phyloP scores from a whole-genome alignment of 495 filamentous ascomycete species.

The Penicillium nucicola region DNA sequence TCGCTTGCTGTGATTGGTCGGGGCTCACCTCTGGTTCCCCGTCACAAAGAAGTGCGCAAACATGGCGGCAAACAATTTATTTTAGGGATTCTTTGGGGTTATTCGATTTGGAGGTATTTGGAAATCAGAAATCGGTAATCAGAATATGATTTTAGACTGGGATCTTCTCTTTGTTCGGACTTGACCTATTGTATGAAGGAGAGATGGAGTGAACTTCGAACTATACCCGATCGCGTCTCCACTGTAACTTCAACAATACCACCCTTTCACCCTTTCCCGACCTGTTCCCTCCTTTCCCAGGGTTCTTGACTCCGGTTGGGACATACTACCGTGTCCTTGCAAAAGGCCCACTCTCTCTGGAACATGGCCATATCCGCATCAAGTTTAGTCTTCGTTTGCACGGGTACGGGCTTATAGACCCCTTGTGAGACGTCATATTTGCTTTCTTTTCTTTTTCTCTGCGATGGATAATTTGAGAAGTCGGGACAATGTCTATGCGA shows the following conservation, averaged over 20 bases:
- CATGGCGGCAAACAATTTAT: not conserved
- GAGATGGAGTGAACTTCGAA: too few species aligned
- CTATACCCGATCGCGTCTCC: not conserved
- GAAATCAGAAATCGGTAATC: too few species aligned
- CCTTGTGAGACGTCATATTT: constrained; percentile 7
- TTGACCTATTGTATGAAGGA: too few species aligned
- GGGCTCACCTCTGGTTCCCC: not conserved
- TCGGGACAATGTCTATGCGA: constrained; percentile 25
- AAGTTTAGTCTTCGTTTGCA: constrained; percentile 8
- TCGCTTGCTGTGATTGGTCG: not conserved
- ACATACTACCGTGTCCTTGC: constrained; percentile 21
- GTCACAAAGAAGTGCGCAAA: not conserved
- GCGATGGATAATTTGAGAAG: not conserved
- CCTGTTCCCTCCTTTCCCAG: too few species aligned
- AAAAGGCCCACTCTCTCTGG: not conserved
- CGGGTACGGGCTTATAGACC: constrained; percentile 13
- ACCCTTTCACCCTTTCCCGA: constrained; percentile 4
- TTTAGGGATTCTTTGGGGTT: too few species aligned
- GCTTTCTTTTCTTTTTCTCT: not conserved
- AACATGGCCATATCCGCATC: constrained; percentile 7
- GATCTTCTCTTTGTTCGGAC: too few species aligned
- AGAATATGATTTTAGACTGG: too few species aligned
- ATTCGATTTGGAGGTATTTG: too few species aligned
- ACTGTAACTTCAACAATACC: constrained; percentile 7
- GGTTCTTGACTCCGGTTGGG: constrained; percentile 6